Conservation (phyloP, 2,329 filamentous ascomycete genomes). For the Magnaporthales sp. region DNA sequence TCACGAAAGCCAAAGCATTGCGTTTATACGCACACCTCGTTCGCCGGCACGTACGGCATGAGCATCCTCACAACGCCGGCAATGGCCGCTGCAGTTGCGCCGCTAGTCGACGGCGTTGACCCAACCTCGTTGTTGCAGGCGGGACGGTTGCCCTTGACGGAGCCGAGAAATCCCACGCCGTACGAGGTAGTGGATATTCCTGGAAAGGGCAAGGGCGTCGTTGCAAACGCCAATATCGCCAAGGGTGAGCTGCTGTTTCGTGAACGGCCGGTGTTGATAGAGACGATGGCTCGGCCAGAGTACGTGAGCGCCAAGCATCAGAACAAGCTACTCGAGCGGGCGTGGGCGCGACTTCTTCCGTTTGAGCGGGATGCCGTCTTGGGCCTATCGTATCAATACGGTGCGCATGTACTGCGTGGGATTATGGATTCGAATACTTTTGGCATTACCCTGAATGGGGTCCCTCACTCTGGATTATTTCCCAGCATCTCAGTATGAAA, state of each 20-base stretch:
- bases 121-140: slow-evolving; percentile 3
- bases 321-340: slow-evolving; percentile 9
- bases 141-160: neutral
- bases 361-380: slow-evolving; percentile 1
- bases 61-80: slow-evolving; percentile 16
- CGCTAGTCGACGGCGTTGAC: slow-evolving; percentile 14
- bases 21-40: slow-evolving; percentile 14
- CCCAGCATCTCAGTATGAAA: neutral
- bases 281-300: slow-evolving; percentile 8
- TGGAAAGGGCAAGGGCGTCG: slow-evolving; percentile 15
- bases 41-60: slow-evolving; percentile 15
- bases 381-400: neutral
- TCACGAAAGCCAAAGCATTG: slow-evolving; percentile 11
- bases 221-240: slow-evolving; percentile 12
- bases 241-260: slow-evolving; percentile 13
- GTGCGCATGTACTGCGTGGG: slow-evolving; percentile 6
- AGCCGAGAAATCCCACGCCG: neutral
- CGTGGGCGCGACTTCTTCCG: slow-evolving; percentile 9
- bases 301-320: slow-evolving; percentile 5
- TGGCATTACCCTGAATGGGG: neutral
- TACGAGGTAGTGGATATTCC: slow-evolving; percentile 13
- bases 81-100: slow-evolving; percentile 13
- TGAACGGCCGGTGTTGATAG: slow-evolving; percentile 12
- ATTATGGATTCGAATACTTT: neutral
- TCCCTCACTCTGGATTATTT: neutral